Evolutionary conservation across 108 stramenopile genomes (phyloP), one percentile per base, ranked within the genome.

Genomic region (Discostella pseudostelligera): DNA sequence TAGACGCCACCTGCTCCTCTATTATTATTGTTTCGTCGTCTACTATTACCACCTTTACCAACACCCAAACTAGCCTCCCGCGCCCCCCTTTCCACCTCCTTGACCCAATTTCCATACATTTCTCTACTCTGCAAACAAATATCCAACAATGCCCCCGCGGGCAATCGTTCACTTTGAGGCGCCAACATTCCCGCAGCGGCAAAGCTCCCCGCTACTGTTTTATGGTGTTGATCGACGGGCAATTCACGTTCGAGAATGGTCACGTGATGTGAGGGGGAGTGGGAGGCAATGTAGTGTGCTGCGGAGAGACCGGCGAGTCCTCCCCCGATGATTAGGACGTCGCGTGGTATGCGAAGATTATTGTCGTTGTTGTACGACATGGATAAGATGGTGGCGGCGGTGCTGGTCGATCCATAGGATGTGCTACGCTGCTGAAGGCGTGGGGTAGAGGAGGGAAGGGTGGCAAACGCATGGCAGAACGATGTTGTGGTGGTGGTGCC

Each of bases 131-230:
- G 74, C 70, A 95, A 32, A 78, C 96, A 97, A 29, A 96, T 65
- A 63, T 93, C 84, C 22, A 94, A 72, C 57, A 92, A 78, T 13
- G 85, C 80, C 5, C 96, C 96, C 19, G 78, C 73, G 10, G 89
- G 85, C 53, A 96, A 69, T 14, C 94, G 91, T 71, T 97, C 94
- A 14, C 87, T 74, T 57, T 94, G 88, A 0, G 94, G 94, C 14
- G 94, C 94, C 42, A 92, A 56, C 90, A 92, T 92, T 13, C 90
- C 90, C 47, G 90, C 90, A 13, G 90, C 90, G 7, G 90, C 90
- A 60, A 85, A 83, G 36, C 79, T 83, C 16, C 69, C 85, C 21
- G 74, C 69, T 6, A 63, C 53, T 8, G 78, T 74, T 40, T 68
- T 77, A n/a, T 3, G 10, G 2, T 51, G 57, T 22, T 50, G 58